Evolutionary conservation across 129 eudicot genomes (phyloP), one percentile per base, ranked within the genome.

Genomic region (Artemisia argyi): DNA sequence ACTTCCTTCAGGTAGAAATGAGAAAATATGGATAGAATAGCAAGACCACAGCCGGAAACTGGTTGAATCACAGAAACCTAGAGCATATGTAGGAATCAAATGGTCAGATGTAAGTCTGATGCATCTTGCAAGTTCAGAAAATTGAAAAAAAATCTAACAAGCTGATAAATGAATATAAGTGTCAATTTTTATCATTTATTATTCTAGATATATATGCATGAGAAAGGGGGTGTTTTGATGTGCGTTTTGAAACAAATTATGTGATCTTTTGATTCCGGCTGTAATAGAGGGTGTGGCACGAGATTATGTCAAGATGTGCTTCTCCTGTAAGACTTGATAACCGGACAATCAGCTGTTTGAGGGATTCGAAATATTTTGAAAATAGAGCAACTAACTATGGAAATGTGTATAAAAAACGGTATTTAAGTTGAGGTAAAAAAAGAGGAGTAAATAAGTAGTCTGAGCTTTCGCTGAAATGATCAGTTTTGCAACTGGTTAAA

Each of bases 51-150:
- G 48, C 99, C 99, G 13, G 97, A 94, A 84, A 94, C 96, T 53
- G 99, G 99, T 83, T 94, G 99, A 72, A 94, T 88, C 60, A 94
- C 89, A 28, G 97, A 94, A 66, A 94, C 97, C 99, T 93, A 79
- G 7, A 78, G 50, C 52, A 52, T 22, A 71, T 11, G 11, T 19
- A 66, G 35, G 15, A 39, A 78, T 65, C 39, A 74, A 5, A 69
- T 53, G 55, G 49, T 51, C n/a, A 19, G 14, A 75, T 55, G 59
- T 32, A 59, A 46, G 47, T 72, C 24, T 15, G 53, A 50, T 65
- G 30, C 12, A 55, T 71, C 42, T 55, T 55, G 75, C 65, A 55
- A 56, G 12, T 11, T 55, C 35, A 74, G 20, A 22, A 26, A 35
- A 56, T 50, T 18, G 56, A 0, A 51, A 15, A 53, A 66, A 32